Evolutionary conservation across 2,329 filamentous ascomycete genomes (phyloP), one percentile per base, ranked within the genome.

Genomic region (Apiospora saccharicola): DNA sequence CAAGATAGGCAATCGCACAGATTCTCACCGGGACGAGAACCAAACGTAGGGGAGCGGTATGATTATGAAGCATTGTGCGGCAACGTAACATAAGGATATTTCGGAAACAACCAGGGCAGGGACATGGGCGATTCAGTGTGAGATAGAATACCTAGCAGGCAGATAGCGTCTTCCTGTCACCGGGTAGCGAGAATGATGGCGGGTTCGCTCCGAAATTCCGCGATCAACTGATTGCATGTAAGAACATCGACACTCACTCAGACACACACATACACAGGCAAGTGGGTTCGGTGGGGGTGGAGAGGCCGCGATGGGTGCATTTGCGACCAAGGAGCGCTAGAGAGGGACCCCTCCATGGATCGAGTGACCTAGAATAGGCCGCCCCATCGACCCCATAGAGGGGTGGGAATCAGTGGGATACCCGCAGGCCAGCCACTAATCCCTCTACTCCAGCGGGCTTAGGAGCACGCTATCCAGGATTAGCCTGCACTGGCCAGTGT

Each of bases 61-160:
- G 57, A 41, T 64, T 64, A 64, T 64, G 57, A 64, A 64, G 57
- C 57, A 64, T 64, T 64, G 57, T 64, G 57, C 34, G 57, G 57
- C 41, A 64, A 64, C 57, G 57, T 41, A 64, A n/a, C 57, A 64
- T 64, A 41, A 41, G 57, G 30, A 64, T 64, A 64, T 64, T 14
- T 41, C 57, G 22, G 14, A 34, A 64, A 37, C 30, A 22, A 41
- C 34, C 57, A 41, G 57, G 34, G 57, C 57, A 64, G 34, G 57
- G 57, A 64, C 57, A 64, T 64, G 57, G 57, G 57, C 57, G 57
- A 41, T 41, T 64, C 57, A 64, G 57, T 41, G 30, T 34, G 22
- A 64, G 57, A 64, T 64, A 64, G 57, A 41, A 64, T 41, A 64
- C 57, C 57, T 41, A 64, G 22, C 57, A 64, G 30, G 22, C 57